Percentiles rank a stretch among this genome's conserved stretches.
These are phyloP conservation scores for Hysterangium stoloniferum DNA, from an alignment of 768 basidiomycete species.

Conservation along the genomic window DNA sequence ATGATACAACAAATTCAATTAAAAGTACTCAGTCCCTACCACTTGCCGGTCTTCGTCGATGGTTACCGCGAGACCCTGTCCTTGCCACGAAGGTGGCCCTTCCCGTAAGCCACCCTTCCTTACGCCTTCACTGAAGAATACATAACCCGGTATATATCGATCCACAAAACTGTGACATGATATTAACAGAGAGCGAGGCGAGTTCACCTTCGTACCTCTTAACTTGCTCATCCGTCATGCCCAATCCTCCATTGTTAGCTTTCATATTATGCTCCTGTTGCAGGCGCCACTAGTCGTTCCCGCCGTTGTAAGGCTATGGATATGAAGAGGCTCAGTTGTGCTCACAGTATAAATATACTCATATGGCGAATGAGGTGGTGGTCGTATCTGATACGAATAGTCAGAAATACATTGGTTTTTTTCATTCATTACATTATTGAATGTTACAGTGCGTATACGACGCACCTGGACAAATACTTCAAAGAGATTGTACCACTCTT, in stretches of 20 bases:
- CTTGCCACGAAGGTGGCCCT: conserved; percentile 34
- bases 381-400: conserved; percentile 33
- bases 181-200: conserved; percentile 9
- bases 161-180: conserved; percentile 62
- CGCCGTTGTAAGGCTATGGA: not conserved
- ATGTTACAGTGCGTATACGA: not conserved
- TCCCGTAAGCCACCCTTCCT: conserved; percentile 20
- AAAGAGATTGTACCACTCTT: conserved; percentile 61
- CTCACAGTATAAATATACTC: conserved; percentile 51
- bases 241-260: conserved; percentile 68
- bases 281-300: conserved; percentile 60
- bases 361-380: conserved; percentile 29
- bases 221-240: conserved; percentile 81
- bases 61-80: conserved; percentile 42
- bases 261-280: conserved; percentile 93
- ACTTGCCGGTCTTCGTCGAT: conserved; percentile 50
- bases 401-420: conserved; percentile 22
- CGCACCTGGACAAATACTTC: conserved; percentile 71
- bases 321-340: not conserved
- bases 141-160: conserved; percentile 90
- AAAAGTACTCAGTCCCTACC: conserved; percentile 35
- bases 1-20: conserved; percentile 8
- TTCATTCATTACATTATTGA: not conserved
- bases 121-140: conserved; percentile 70
- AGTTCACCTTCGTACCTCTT: conserved; percentile 33